phyloP scores from a whole-genome alignment of 1,139 yeast species.

The Eremothecium cymbalariae region DNA sequence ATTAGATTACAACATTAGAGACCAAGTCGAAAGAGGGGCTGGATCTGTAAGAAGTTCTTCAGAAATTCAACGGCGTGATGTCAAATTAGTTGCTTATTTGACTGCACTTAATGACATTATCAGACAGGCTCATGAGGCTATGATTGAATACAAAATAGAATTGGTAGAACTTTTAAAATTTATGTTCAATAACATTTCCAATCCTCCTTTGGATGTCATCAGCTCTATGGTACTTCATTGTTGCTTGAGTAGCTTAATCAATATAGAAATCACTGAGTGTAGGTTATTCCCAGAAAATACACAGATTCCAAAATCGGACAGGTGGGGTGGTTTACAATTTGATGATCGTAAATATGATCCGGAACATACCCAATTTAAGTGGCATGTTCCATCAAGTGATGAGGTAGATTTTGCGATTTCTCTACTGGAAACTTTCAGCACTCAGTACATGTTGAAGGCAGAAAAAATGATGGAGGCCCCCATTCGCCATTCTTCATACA shows the following conservation, averaged over 20 bases:
- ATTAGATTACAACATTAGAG: conserved; percentile 39
- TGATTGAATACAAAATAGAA: conserved; percentile 41
- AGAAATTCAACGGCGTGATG: conserved; percentile 69
- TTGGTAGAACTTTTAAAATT: conserved; percentile 44
- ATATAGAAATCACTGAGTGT: conserved; percentile 48
- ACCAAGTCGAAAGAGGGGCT: conserved; percentile 78
- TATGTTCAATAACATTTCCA: conserved; percentile 53
- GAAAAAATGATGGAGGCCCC: conserved; percentile 34
- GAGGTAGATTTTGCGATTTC: conserved; percentile 59
- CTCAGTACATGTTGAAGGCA: conserved; percentile 39
- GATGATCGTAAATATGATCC: conserved; percentile 36
- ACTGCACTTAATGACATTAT: conserved; percentile 63
- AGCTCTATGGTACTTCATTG: conserved; percentile 54
- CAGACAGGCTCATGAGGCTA: conserved; percentile 53
- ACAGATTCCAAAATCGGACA: conserved; percentile 36
- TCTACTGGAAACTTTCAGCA: conserved; percentile 46
- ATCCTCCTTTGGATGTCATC: conserved; percentile 47
- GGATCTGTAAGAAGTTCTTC: conserved; percentile 65
- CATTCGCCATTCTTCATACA: conserved; percentile 18
- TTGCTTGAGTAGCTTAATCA: conserved; percentile 55
- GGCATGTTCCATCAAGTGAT: conserved; percentile 62
- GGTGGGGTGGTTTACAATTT: conserved; percentile 72
- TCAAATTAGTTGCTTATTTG: conserved; percentile 64
- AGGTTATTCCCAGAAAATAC: conserved; percentile 42
- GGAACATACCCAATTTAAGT: conserved; percentile 48